Evolutionary conservation across 2,329 filamentous ascomycete species (phyloP), one percentile per base, ranked within the genome.

Genomic region (Colletotrichum sp.): DNA sequence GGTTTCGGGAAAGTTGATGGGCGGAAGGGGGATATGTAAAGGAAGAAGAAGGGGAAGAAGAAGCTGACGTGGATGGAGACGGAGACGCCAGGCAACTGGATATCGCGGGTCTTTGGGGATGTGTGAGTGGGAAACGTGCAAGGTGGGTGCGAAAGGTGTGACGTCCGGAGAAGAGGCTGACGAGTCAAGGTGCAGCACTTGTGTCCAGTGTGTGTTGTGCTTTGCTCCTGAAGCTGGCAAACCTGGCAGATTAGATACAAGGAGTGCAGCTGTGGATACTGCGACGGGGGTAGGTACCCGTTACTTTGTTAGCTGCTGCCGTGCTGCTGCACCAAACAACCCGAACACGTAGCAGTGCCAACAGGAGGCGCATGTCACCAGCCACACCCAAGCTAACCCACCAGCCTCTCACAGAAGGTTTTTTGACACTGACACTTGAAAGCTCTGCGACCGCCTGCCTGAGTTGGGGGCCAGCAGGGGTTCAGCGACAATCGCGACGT

Each of bases 161-260:
- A 77, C 75, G 71, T 77, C 60, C 75, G 62, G 49, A 73, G 26
- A 65, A 73, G 59, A 75, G 74, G 65, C 71, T 77, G 75, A 76
- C 71, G 71, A 76, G 74, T 76, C 65, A 72, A 76, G 64, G 59
- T 69, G 57, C 67, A 34, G 44, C 44, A 52, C 44, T 52, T 52
- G 44, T 21, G 44, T 68, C 18, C 34, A 39, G 24, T 32, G 4
- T 63, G 60, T 26, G 60, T 34, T 63, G 16, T 30, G 59, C 62
- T 64, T 63, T 62, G 70, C 74, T 73, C 74, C 70, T 76, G 74
- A 76, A 76, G 74, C 74, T 76, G 34, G 68, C 52, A 72, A 71
- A 55, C 74, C 70, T 69, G 60, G 74, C 74, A 76, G 59, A 70
- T 75, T 67, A 75, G 73, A 74, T 76, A 74, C 70, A 76, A 74